phyloP scores from a whole-genome alignment of 148 eudicot species.

The Pharnaceum exiguum region DNA sequence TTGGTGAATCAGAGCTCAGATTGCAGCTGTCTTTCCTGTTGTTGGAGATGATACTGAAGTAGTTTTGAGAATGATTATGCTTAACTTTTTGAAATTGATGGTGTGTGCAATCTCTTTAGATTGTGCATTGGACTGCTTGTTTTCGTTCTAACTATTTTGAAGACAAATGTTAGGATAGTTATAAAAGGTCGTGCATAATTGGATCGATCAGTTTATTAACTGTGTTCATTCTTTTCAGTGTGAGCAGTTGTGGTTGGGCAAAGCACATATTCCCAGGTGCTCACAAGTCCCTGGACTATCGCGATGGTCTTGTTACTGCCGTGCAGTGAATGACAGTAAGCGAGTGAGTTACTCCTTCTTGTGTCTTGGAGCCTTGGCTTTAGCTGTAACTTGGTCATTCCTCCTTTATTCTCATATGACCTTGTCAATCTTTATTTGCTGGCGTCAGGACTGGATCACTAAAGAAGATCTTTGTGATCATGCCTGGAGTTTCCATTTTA shows the following conservation, averaged over 20 bases:
- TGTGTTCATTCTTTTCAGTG: conserved; percentile 41
- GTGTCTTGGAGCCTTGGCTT: not conserved
- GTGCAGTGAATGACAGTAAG: conserved; percentile 56
- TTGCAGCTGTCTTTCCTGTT: no score
- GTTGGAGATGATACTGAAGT: no score
- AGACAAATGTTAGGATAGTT: not conserved
- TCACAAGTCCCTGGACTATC: conserved; percentile 50
- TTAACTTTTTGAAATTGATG: no score
- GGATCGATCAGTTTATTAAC: not conserved
- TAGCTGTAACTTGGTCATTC: not conserved
- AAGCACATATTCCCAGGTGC: conserved; percentile 81
- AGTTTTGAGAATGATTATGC: no score
- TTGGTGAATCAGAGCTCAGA: no score
- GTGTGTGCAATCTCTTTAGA: no score
- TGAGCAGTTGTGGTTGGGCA: conserved; percentile 68
- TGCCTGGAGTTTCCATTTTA: conserved; percentile 75
- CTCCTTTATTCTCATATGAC: not conserved
- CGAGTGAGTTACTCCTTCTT: conserved; percentile 39
- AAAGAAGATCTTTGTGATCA: conserved; percentile 82
- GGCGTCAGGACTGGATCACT: conserved; percentile 53
- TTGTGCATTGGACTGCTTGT: no score
- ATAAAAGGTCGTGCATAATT: not conserved
- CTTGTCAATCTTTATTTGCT: not conserved
- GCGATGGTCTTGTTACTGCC: conserved; percentile 53
- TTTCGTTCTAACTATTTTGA: not conserved